Percentiles rank a stretch among this genome's conserved stretches.
These are phyloP conservation scores for Talaromyces proteolyticus DNA, from an alignment of 495 filamentous ascomycete genomes.

Conservation along the genomic window DNA sequence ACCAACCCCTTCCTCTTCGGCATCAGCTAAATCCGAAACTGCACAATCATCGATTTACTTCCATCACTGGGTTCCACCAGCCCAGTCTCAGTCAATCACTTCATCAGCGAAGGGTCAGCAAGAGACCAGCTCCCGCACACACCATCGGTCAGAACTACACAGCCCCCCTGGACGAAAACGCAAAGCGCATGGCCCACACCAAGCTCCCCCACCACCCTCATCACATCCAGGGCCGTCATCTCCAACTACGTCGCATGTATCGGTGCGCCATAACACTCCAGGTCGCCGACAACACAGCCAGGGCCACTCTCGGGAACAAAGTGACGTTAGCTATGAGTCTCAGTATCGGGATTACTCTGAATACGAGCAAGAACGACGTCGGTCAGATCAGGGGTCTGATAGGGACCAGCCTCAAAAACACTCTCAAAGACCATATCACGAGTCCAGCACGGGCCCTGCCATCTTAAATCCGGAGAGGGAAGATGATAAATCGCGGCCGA, in stretches of 20 bases:
- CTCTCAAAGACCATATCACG: background rate
- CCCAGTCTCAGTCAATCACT: slow-evolving; percentile 26
- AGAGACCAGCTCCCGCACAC: slow-evolving; percentile 17
- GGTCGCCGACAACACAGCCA: background rate
- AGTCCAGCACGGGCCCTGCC: background rate
- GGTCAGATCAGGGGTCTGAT: background rate
- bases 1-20: slow-evolving; percentile 31
- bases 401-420: background rate
- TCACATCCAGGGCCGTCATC: slow-evolving; percentile 7
- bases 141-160: slow-evolving; percentile 26
- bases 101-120: slow-evolving; percentile 23
- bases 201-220: slow-evolving; percentile 28
- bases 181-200: slow-evolving; percentile 32
- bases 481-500: background rate
- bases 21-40: slow-evolving; percentile 38
- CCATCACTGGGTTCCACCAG: slow-evolving; percentile 86
- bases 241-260: background rate
- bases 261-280: background rate
- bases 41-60: slow-evolving; percentile 72
- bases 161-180: slow-evolving; percentile 36
- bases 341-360: slow-evolving; percentile 3
- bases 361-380: background rate
- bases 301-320: slow-evolving; percentile 5
- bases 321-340: slow-evolving; percentile 1
- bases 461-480: background rate